Evolutionary conservation across 768 basidiomycete genomes (phyloP), one percentile per base, ranked within the genome.

Genomic region (Auricularia auricula-judae): DNA sequence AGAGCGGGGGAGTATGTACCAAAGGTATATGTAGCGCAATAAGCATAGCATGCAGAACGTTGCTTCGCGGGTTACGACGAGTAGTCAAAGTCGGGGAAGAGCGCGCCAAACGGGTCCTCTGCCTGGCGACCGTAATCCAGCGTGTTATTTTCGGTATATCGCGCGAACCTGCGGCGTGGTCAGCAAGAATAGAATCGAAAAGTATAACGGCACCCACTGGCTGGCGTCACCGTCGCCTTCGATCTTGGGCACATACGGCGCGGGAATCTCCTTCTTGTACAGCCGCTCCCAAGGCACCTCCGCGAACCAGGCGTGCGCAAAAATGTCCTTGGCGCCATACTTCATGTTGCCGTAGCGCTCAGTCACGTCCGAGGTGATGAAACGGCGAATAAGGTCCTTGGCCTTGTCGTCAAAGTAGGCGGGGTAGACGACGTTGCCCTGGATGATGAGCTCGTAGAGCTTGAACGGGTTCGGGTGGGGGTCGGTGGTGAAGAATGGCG

Each of bases 241-340:
- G 60, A 98, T 93, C 73, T 88, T 88, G 12, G 97, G 97, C 62
- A 98, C 78, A 76, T 97, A 99, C 2, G 97, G 97, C 29, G 97
- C 91, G 14, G 89, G 90, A 64, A 99, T 98, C 71, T 98, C 93
- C 69, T 93, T 80, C 60, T 81, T 80, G 70, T 81, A 82, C 63
- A 98, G 76, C 75, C 85, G 87, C 60, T 82, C 82, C 94, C 94
- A 98, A 68, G 93, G 88, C 23, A 98, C 94, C 76, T 98, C 94
- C 51, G 84, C 79, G 73, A 98, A 98, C 95, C 95, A 98, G 2
- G 84, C 83, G 73, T 98, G 96, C 18, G 85, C 83, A 73, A 95
- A 95, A 39, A 98, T 93, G 74, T 98, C 96, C 36, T 86, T 87
- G 4, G 88, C 89, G 21, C 94, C 96, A 69, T 93, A 85, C 62